phyloP scores from a whole-genome alignment of 2,329 filamentous ascomycete genomes.

The Diplodia sapinea region DNA sequence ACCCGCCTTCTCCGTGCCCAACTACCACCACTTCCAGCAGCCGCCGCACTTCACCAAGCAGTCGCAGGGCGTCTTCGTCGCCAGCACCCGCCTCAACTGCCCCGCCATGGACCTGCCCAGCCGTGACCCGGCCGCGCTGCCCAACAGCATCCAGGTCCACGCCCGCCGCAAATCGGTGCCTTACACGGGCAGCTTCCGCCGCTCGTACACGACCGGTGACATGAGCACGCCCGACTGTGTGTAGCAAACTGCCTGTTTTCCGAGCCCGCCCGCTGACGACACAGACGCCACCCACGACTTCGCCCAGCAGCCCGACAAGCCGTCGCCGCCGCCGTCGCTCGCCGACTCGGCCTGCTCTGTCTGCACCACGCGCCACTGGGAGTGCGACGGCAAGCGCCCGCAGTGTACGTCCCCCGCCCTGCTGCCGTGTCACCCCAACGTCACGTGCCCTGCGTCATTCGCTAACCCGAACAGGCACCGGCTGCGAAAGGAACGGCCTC shows the following conservation, averaged over 20 bases:
- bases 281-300: conserved; percentile 9
- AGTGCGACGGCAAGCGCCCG: conserved; percentile 28
- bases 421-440: conserved; percentile 4
- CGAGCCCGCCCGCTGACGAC: background rate
- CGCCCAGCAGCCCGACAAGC: conserved; percentile 1
- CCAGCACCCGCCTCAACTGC: conserved; percentile 23
- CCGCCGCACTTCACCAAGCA: conserved; percentile 16
- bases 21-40: conserved; percentile 17
- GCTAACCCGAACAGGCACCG: conserved; percentile 4
- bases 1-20: conserved; percentile 9
- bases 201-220: conserved; percentile 21
- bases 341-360: conserved; percentile 30
- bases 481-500: conserved; percentile 23
- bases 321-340: conserved; percentile 28
- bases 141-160: conserved; percentile 15
- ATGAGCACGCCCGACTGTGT: conserved; percentile 11
- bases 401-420: conserved; percentile 12
- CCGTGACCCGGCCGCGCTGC: background rate
- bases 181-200: conserved; percentile 16
- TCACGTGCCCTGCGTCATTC: conserved; percentile 16
- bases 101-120: conserved; percentile 20
- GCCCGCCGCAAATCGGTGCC: conserved; percentile 20
- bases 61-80: conserved; percentile 17
- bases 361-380: conserved; percentile 24
- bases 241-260: background rate